Conservation (phyloP, 495 filamentous ascomycete species). For the Neurospora tetraspora region DNA sequence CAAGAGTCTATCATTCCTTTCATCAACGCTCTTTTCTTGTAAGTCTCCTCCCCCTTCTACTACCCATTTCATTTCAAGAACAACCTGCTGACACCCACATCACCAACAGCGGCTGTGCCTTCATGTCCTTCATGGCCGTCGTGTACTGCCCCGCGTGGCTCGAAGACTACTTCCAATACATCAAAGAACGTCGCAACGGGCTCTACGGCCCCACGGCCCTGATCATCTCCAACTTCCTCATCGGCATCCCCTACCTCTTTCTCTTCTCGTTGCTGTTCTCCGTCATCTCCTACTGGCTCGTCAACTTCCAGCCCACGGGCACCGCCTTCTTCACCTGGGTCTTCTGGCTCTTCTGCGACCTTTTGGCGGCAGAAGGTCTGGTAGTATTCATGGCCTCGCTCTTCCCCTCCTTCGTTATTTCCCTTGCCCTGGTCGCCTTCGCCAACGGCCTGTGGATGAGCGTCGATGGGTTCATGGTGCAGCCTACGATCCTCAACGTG, state of each 20-base stretch:
- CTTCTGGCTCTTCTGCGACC: slow-evolving; percentile 79
- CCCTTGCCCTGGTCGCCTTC: slow-evolving; percentile 67
- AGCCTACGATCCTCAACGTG: slow-evolving; percentile 56
- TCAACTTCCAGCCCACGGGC: slow-evolving; percentile 58
- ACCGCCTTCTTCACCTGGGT: slow-evolving; percentile 67
- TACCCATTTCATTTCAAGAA: too few species aligned
- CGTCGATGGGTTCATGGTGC: slow-evolving; percentile 71
- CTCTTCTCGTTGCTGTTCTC: slow-evolving; percentile 66
- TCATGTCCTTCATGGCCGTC: slow-evolving; percentile 89
- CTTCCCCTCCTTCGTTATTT: slow-evolving; percentile 68
- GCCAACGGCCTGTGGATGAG: slow-evolving; percentile 84
- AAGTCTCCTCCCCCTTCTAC: slow-evolving; percentile 1
- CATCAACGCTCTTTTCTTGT: slow-evolving; percentile 59
- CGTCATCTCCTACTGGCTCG: slow-evolving; percentile 66
- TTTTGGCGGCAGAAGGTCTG: slow-evolving; percentile 69
- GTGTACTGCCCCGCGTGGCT: slow-evolving; percentile 77
- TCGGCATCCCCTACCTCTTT: slow-evolving; percentile 72
- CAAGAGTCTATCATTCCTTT: slow-evolving; percentile 67
- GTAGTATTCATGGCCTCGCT: slow-evolving; percentile 65
- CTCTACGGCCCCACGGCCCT: slow-evolving; percentile 66
- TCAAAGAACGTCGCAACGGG: slow-evolving; percentile 74
- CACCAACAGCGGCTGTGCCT: slow-evolving; percentile 61
- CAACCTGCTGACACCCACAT: slow-evolving; percentile 25
- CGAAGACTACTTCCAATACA: slow-evolving; percentile 62
- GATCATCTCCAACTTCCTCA: slow-evolving; percentile 68